Percentiles rank a stretch among this genome's conserved stretches.
Evolutionary conservation across 176 grass and related monocot genomes (phyloP).

Genomic region (Bromus sterilis): DNA sequence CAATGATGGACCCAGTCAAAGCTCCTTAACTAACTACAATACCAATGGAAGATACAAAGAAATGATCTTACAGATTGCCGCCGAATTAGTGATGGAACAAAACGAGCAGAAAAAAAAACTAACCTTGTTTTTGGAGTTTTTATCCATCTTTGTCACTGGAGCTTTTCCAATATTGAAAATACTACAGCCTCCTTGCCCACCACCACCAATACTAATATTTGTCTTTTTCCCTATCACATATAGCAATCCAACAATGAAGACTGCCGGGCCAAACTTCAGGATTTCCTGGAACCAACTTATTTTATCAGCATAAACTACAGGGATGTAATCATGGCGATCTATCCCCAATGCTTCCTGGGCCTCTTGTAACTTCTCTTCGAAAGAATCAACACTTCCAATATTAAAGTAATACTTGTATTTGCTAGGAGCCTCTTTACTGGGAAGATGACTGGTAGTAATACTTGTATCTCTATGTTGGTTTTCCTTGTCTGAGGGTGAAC

Average conservation of each 20-base stretch:
- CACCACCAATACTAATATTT: conserved; percentile 52
- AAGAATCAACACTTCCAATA: conserved; percentile 92
- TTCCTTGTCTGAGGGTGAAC: conserved; percentile 33
- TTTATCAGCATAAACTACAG: conserved; percentile 70
- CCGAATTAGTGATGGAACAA: conserved; percentile 3
- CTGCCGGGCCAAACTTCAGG: conserved; percentile 54
- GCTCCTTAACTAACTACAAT: background rate
- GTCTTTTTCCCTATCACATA: conserved; percentile 54
- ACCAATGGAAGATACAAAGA: background rate
- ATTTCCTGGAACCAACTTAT: conserved; percentile 57
- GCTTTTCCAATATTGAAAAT: conserved; percentile 93
- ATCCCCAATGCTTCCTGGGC: conserved; percentile 59
- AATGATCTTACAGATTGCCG: background rate
- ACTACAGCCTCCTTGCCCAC: conserved; percentile 35
- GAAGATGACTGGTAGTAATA: conserved; percentile 40
- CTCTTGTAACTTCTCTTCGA: conserved; percentile 89
- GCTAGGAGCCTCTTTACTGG: conserved; percentile 33
- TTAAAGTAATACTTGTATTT: conserved; percentile 83
- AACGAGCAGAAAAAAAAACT: background rate
- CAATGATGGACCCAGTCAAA: conserved; percentile 11
- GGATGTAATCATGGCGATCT: conserved; percentile 77
- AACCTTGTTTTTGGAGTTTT: conserved; percentile 93
- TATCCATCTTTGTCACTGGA: conserved; percentile 87
- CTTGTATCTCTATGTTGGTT: conserved; percentile 33
- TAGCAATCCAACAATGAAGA: conserved; percentile 53